Conservation (phyloP, 2,329 filamentous ascomycete species). For the Fusarium cicatricum region DNA sequence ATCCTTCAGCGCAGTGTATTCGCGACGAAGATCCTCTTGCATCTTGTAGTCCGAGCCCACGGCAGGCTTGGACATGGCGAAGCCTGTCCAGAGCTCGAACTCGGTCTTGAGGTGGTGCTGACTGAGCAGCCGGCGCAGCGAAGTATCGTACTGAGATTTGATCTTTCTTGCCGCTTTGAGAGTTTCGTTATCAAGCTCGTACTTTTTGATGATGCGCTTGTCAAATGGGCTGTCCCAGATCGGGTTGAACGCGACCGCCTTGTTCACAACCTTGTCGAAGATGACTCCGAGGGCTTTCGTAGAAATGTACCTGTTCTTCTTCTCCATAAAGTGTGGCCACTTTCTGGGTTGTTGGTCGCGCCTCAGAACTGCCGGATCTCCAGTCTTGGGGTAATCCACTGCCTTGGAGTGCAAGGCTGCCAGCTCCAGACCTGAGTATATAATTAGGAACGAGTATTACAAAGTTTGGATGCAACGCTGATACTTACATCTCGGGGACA, state of each 20-base stretch:
- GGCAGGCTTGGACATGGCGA: slow-evolving; percentile 78
- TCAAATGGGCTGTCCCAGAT: slow-evolving; percentile 81
- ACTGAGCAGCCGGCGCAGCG: slow-evolving; percentile 80
- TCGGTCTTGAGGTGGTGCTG: slow-evolving; percentile 86
- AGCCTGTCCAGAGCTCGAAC: slow-evolving; percentile 91
- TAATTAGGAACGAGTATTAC: slow-evolving; percentile 3
- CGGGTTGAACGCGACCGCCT: slow-evolving; percentile 72
- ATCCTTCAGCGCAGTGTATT: slow-evolving; percentile 71
- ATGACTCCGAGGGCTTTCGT: slow-evolving; percentile 78
- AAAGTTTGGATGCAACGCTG: background rate
- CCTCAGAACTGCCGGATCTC: slow-evolving; percentile 75
- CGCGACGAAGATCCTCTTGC: slow-evolving; percentile 79
- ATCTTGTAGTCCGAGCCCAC: slow-evolving; percentile 84
- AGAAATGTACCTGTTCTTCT: slow-evolving; percentile 70
- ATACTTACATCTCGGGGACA: slow-evolving; percentile 69
- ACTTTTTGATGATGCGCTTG: slow-evolving; percentile 72
- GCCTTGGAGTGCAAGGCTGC: slow-evolving; percentile 87
- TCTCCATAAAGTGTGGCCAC: slow-evolving; percentile 93
- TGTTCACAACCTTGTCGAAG: slow-evolving; percentile 73
- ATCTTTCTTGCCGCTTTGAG: slow-evolving; percentile 69
- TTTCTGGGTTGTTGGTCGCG: slow-evolving; percentile 64
- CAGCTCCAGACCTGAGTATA: slow-evolving; percentile 65
- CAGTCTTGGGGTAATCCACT: slow-evolving; percentile 95
- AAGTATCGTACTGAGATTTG: slow-evolving; percentile 81
- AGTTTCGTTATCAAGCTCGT: slow-evolving; percentile 61